Percentiles rank a stretch among this genome's conserved stretches.
These are phyloP conservation scores for Ampelocalamus luodianensis DNA, from an alignment of 176 grass and related monocot genomes.

Conservation along the genomic window DNA sequence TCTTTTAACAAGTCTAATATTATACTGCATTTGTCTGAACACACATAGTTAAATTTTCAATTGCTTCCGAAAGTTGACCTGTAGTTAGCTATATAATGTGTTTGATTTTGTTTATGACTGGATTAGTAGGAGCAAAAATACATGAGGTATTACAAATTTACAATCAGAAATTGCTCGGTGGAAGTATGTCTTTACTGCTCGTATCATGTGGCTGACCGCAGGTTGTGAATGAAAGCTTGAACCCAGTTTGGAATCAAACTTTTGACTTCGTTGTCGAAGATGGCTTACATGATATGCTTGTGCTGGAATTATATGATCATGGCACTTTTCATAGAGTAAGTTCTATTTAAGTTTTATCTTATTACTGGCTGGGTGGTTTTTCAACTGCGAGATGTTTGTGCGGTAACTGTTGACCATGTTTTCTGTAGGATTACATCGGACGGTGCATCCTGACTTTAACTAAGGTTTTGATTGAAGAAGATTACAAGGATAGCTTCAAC, in stretches of 20 bases:
- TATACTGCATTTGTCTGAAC: slow-evolving; percentile 15
- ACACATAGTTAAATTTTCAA: background rate
- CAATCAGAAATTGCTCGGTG: background rate
- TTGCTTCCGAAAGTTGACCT: background rate
- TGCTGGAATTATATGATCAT: slow-evolving; percentile 91
- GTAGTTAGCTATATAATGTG: background rate
- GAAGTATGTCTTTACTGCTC: too few relatives aligned
- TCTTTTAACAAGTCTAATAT: slow-evolving; percentile 18
- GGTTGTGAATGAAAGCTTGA: slow-evolving; percentile 85
- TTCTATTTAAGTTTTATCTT: background rate
- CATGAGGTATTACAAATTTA: background rate
- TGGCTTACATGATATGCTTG: slow-evolving; percentile 95
- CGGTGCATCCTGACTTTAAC: slow-evolving; percentile 86
- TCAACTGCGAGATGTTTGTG: background rate
- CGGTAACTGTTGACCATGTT: slow-evolving; percentile 17
- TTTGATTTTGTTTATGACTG: background rate
- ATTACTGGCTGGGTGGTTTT: background rate
- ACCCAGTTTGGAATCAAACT: slow-evolving; percentile 87
- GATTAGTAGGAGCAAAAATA: slow-evolving; percentile 3
- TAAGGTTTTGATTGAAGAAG: slow-evolving; percentile 81
- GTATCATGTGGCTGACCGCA: slow-evolving; percentile 20
- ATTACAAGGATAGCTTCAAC: slow-evolving; percentile 68
- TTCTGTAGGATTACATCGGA: slow-evolving; percentile 81
- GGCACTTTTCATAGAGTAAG: slow-evolving; percentile 90
- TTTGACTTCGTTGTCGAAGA: slow-evolving; percentile 96